Percentiles rank a stretch among this genome's conserved stretches.
These are phyloP conservation scores for Diutina mesorugosa DNA, from an alignment of 1,139 yeast genomes.

Conservation along the genomic window DNA sequence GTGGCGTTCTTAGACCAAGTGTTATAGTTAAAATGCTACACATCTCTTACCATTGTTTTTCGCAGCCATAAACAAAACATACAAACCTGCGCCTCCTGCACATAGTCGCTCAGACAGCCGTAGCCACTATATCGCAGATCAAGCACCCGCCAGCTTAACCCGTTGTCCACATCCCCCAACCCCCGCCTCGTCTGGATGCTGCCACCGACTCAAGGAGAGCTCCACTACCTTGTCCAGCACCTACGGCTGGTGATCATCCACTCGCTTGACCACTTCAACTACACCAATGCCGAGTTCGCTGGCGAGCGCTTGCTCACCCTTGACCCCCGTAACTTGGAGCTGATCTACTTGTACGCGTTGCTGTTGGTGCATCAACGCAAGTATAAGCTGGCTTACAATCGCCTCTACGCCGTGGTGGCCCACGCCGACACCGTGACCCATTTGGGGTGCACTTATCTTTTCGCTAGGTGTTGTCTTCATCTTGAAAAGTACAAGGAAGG, in stretches of 20 bases:
- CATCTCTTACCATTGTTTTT: neutral
- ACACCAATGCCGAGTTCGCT: slow-evolving; percentile 67
- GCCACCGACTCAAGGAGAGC: neutral
- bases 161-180: neutral
- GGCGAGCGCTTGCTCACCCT: slow-evolving; percentile 61
- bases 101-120: neutral
- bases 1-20: slow-evolving; percentile 6
- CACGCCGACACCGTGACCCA: slow-evolving; percentile 15
- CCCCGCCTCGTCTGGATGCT: neutral
- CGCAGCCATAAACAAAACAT: neutral
- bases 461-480: slow-evolving; percentile 51
- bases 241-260: slow-evolving; percentile 50
- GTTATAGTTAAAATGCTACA: neutral
- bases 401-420: slow-evolving; percentile 19
- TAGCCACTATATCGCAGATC: neutral
- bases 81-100: neutral
- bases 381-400: slow-evolving; percentile 47
- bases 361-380: slow-evolving; percentile 43
- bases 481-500: slow-evolving; percentile 53
- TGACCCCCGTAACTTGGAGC: slow-evolving; percentile 35
- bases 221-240: neutral
- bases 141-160: neutral
- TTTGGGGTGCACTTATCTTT: slow-evolving; percentile 60
- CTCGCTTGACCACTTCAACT: slow-evolving; percentile 57
- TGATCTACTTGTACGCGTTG: slow-evolving; percentile 51